These are phyloP conservation scores for Arabidopsis suecica DNA, from an alignment of 345 rosid species.

Conservation along the genomic window DNA sequence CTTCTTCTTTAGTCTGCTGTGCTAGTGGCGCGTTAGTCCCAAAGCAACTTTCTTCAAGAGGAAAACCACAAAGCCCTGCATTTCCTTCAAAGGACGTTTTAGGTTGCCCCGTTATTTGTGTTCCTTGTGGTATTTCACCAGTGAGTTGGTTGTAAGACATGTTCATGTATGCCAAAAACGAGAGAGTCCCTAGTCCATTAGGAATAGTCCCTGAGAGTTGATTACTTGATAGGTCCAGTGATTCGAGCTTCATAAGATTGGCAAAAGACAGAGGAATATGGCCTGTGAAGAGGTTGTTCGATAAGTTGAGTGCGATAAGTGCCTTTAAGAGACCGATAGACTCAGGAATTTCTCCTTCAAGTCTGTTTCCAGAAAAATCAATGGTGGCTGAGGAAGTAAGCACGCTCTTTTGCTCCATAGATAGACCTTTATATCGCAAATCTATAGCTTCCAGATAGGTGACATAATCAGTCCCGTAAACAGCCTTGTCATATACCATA, in stretches of 20 bases:
- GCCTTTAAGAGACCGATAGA: neutral
- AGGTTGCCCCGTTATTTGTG: neutral
- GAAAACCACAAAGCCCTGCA: neutral
- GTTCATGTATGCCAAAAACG: neutral
- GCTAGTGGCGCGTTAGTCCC: neutral
- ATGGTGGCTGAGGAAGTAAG: neutral
- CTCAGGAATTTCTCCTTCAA: neutral
- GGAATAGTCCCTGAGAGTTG: neutral
- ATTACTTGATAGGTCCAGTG: neutral
- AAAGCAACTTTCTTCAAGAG: neutral
- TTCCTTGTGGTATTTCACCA: neutral
- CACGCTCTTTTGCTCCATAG: neutral
- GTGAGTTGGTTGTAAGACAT: neutral
- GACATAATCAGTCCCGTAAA: neutral
- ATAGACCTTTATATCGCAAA: neutral
- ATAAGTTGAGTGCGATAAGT: neutral
- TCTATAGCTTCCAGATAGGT: neutral
- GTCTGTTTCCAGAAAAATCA: neutral
- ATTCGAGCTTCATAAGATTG: neutral
- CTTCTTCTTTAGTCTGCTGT: neutral
- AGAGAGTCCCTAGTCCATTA: neutral
- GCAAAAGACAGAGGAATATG: neutral
- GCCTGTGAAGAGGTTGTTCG: neutral
- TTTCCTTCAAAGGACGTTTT: neutral
- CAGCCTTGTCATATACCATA: accelerated